Evolutionary conservation across 2,329 filamentous ascomycete genomes (phyloP).

Genomic region (Ascochyta fabae): DNA sequence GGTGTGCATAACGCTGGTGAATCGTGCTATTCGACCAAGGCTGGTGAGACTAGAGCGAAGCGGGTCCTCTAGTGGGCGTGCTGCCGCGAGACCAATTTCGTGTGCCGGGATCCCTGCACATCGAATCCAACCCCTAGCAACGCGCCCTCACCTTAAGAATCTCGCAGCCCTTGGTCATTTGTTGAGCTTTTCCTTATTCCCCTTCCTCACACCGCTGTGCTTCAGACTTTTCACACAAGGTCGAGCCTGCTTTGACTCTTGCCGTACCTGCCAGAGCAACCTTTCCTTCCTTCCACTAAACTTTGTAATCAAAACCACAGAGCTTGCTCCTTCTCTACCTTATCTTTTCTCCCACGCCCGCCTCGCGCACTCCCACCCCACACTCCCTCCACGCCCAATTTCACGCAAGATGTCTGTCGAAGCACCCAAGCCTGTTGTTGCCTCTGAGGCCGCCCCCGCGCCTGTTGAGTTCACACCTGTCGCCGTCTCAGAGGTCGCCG

Average conservation of each 20-base stretch:
- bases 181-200: conserved; percentile 36
- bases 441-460: conserved; percentile 43
- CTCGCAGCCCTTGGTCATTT: conserved; percentile 37
- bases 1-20: conserved; percentile 42
- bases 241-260: conserved; percentile 39
- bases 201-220: conserved; percentile 42
- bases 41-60: conserved; percentile 32
- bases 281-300: conserved; percentile 38
- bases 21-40: conserved; percentile 36
- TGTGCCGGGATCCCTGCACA: conserved; percentile 38
- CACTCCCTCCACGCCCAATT: conserved; percentile 16
- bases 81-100: conserved; percentile 45
- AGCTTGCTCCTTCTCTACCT: conserved; percentile 26
- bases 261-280: conserved; percentile 35
- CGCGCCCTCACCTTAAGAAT: conserved; percentile 47
- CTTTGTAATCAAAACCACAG: conserved; percentile 42
- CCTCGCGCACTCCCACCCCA: conserved; percentile 16
- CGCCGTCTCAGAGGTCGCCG: conserved; percentile 51
- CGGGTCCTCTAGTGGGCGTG: conserved; percentile 42
- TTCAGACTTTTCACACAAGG: conserved; percentile 31
- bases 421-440: conserved; percentile 71
- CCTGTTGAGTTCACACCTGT: conserved; percentile 46
- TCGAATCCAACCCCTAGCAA: conserved; percentile 44
- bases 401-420: conserved; percentile 68
- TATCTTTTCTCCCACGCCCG: conserved; percentile 12